phyloP scores from a whole-genome alignment of 768 basidiomycete genomes.

The Termitomyces sp. region DNA sequence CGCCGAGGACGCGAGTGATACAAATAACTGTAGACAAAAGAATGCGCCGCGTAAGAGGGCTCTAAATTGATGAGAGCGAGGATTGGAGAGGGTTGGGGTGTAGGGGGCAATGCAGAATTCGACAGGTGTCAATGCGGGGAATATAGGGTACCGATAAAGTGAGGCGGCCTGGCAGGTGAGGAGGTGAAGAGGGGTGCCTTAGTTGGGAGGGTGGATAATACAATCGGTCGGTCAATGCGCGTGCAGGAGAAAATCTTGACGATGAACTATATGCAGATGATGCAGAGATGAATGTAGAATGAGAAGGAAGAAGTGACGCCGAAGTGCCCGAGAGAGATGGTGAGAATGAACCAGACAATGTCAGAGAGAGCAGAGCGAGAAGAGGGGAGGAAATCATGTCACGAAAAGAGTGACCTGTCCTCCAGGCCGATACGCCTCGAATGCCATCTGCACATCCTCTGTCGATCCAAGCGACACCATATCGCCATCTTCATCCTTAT shows the following conservation, averaged over 20 bases:
- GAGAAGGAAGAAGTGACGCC: background rate
- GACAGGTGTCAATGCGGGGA: slow-evolving; percentile 7
- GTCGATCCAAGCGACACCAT: slow-evolving; percentile 84
- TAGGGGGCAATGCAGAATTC: slow-evolving; percentile 4
- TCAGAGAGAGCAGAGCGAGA: background rate
- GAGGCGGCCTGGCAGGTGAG: background rate
- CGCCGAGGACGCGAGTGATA: slow-evolving; percentile 4
- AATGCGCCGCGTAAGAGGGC: slow-evolving; percentile 1
- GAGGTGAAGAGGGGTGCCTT: background rate
- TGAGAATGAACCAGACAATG: background rate
- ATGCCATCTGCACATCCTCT: slow-evolving; percentile 93
- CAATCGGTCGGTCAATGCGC: slow-evolving; percentile 10
- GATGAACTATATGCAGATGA: slow-evolving; percentile 7
- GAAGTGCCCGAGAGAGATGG: background rate
- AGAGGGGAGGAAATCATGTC: slow-evolving; percentile 37
- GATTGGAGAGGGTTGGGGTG: background rate
- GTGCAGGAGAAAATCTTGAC: slow-evolving; percentile 1
- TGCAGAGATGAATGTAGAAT: slow-evolving; percentile 5
- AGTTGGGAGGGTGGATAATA: background rate
- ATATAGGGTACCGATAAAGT: background rate
- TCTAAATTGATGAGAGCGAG: background rate
- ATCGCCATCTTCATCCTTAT: slow-evolving; percentile 91
- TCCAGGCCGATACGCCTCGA: slow-evolving; percentile 77
- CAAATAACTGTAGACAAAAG: slow-evolving; percentile 8
- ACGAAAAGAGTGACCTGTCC: slow-evolving; percentile 80